Base-by-base conservation (phyloP, 495 filamentous ascomycete species). In the Lasiosphaeriaceae sp. region DNA sequence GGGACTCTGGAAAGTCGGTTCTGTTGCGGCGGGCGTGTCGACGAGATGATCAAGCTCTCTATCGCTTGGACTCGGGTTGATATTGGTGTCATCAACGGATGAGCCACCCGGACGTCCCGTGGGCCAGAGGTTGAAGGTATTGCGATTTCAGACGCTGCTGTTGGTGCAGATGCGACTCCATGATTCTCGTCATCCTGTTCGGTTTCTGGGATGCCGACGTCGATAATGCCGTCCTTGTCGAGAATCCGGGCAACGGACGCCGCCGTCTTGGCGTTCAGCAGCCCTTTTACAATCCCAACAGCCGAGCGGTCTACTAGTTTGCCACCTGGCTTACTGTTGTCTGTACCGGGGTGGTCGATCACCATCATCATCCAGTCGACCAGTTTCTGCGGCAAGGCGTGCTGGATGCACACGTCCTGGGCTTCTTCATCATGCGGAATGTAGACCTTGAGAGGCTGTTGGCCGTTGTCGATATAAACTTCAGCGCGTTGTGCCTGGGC, bases 351-450 rank as follows among this genome's bases (percentile, higher is more conserved):
- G 19, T 26, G 63, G 37, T 66, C 61, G 11, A 57, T 63, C 66
- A 75, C 68, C 19, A 77, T 59, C 66, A 75, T 69, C 19, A 77
- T 59, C 66, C 70, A 74, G 19, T 62, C 59, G 0, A 65, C 41
- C n/a, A 79, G 53, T 14, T 56, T 58, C 14, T 55, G 21, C 14
- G 74, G 74, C n/a, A 79, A 60, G 8, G 17, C 41, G 21, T 54
- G 59, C 26, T 59, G 37, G 34, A 73, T 72, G 49, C 66, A 72
- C 8, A 69, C n/a, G 23, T 74, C 63, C 56, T 68, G 69, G 2
- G 51, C 43, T 11, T 52, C 47, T 34, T 67, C 61, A 47, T 76
- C 58, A 11, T 58, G 52, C 7, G 74, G 74, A 9, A 79, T 67
- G 45, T 70, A 77, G 11, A 77, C 58, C 17, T 61, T 61, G 24